A percentile compares a stretch with the other conserved stretches of the same genome.
These are phyloP conservation scores for Zychaea mexicana DNA, from an alignment of 371 early-diverging fungal genomes.

Conservation along the genomic window DNA sequence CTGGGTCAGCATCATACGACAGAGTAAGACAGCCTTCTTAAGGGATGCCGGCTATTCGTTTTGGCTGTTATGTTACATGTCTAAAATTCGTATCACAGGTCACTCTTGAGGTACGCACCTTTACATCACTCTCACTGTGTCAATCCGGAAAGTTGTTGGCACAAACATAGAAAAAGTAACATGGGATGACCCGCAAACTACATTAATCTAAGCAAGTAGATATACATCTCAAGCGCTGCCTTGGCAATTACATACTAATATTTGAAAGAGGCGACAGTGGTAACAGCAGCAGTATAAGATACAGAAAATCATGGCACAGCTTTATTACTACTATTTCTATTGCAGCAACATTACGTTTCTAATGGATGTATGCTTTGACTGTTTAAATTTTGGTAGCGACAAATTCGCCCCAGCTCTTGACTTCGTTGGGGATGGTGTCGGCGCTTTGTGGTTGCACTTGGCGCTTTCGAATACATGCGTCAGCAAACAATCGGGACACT, in stretches of 20 bases:
- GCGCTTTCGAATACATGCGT: conserved; percentile 64
- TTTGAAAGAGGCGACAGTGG: too few species aligned
- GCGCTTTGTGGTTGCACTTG: conserved; percentile 25
- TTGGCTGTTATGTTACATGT: not conserved
- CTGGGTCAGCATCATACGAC: conserved; percentile 1
- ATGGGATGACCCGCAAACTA: too few species aligned
- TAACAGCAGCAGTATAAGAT: too few species aligned
- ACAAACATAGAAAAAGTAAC: too few species aligned
- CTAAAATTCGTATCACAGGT: not conserved
- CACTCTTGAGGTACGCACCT: too few species aligned
- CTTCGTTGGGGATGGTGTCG: conserved; percentile 61
- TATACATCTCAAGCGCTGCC: too few species aligned
- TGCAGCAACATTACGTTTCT: not conserved
- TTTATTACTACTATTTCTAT: too few species aligned
- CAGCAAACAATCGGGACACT: conserved; percentile 77
- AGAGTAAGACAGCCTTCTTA: not conserved
- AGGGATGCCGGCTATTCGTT: not conserved
- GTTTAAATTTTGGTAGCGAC: conserved; percentile 50
- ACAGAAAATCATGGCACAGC: not conserved
- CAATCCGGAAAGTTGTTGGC: too few species aligned
- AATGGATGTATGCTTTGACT: too few species aligned
- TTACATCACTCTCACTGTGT: too few species aligned
- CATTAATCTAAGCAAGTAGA: too few species aligned
- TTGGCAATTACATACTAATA: too few species aligned
- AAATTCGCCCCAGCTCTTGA: conserved; percentile 67